Evolutionary conservation across 176 grass and related monocot species (phyloP).

Genomic region (Cenchrus fungigraminus): DNA sequence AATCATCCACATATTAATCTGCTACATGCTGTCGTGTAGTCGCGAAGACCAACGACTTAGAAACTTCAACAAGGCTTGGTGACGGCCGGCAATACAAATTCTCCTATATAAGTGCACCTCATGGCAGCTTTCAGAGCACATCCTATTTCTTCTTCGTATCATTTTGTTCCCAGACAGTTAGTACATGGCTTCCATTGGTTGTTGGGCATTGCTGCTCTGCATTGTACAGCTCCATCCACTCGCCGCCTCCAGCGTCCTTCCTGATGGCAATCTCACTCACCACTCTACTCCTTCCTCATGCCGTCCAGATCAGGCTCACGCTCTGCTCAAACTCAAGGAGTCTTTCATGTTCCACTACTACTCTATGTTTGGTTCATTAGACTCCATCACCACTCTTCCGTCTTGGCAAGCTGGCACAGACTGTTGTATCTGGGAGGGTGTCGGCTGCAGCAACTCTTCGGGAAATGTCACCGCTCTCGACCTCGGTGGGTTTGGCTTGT

Average conservation of each 20-base stretch:
- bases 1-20: too few species aligned
- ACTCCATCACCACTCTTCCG: not conserved
- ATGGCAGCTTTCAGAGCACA: not conserved
- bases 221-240: not conserved
- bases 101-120: not conserved
- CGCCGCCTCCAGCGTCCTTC: not conserved
- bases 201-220: not conserved
- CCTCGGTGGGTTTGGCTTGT: not conserved
- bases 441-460: too few species aligned
- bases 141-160: not conserved
- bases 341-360: not conserved
- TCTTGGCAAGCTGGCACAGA: conserved; percentile 22
- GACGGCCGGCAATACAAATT: too few species aligned
- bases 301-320: conserved; percentile 24
- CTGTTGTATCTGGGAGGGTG: too few species aligned
- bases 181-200: conserved; percentile 9
- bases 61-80: too few species aligned
- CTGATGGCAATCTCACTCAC: not conserved
- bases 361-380: too few species aligned
- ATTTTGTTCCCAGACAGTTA: not conserved
- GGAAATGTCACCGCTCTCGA: not conserved
- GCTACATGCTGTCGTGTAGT: too few species aligned
- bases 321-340: conserved; percentile 33
- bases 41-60: too few species aligned
- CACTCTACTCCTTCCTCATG: not conserved